These are phyloP conservation scores for Hypoxylon sp. DNA, from an alignment of 2,329 filamentous ascomycete genomes.

Conservation along the genomic window DNA sequence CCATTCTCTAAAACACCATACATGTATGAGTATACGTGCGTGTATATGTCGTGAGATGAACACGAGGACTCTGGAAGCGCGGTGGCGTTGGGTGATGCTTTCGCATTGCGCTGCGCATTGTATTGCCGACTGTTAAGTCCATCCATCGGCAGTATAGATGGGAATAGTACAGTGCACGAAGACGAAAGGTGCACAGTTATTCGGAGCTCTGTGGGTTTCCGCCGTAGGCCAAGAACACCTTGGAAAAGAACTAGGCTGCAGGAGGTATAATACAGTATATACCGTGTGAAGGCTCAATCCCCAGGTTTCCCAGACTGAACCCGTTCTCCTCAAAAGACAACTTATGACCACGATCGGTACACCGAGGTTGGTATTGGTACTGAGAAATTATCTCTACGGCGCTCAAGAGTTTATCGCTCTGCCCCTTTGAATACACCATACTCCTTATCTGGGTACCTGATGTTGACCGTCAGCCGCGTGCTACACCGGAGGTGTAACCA, in stretches of 20 bases:
- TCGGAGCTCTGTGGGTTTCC: background rate
- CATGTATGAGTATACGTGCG: background rate
- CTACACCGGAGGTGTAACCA: background rate
- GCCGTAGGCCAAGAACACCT: background rate
- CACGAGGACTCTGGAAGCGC: background rate
- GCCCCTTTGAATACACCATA: background rate
- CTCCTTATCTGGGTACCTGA: background rate
- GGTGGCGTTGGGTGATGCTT: background rate
- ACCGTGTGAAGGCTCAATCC: background rate
- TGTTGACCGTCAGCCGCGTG: background rate
- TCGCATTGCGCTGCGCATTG: background rate
- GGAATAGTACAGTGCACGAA: background rate
- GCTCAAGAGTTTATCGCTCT: background rate
- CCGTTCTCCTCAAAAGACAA: background rate
- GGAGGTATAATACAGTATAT: background rate
- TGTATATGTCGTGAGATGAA: background rate
- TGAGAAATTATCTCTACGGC: background rate
- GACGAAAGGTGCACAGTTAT: background rate
- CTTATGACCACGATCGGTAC: background rate
- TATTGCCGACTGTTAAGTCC: background rate
- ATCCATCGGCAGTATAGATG: background rate
- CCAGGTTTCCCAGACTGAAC: background rate
- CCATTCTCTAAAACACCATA: constrained; percentile 2
- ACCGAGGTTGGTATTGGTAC: background rate
- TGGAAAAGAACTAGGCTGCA: background rate